Conservation (phyloP, 2,329 filamentous ascomycete species). For the Didymella pomorum region DNA sequence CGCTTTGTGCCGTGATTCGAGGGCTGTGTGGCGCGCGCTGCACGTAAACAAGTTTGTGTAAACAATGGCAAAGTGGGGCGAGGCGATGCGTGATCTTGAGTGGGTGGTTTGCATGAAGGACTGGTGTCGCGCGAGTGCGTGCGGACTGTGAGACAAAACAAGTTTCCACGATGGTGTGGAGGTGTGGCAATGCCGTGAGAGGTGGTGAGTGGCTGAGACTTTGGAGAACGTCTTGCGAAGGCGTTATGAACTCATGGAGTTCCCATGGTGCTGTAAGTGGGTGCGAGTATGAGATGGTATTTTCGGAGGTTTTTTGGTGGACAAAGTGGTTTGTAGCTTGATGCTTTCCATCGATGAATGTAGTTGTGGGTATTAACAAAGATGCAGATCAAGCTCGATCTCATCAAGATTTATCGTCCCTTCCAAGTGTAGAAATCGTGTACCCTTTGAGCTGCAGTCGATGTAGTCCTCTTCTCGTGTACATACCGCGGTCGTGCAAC, state of each 20-base stretch:
- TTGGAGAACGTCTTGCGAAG: background rate
- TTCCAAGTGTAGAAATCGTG: background rate
- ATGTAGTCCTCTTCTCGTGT: background rate
- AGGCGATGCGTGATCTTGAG: background rate
- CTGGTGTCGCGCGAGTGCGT: background rate
- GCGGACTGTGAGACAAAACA: background rate
- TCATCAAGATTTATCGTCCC: background rate
- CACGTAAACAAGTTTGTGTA: background rate
- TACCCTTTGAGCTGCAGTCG: background rate
- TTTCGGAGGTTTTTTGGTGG: background rate
- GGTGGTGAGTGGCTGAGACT: background rate
- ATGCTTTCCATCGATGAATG: background rate
- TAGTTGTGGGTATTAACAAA: background rate
- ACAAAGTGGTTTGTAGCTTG: background rate
- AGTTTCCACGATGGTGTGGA: background rate
- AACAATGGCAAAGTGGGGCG: background rate
- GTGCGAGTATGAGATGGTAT: background rate
- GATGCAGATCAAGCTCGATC: background rate
- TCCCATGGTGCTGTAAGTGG: background rate
- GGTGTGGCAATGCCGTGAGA: background rate
- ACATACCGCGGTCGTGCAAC: background rate
- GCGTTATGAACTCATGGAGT: background rate
- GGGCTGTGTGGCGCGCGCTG: background rate
- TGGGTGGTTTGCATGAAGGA: background rate
- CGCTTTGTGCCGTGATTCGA: slow-evolving; percentile 1